phyloP scores from a whole-genome alignment of 257 asterid species.

The Buddleja alternifolia region DNA sequence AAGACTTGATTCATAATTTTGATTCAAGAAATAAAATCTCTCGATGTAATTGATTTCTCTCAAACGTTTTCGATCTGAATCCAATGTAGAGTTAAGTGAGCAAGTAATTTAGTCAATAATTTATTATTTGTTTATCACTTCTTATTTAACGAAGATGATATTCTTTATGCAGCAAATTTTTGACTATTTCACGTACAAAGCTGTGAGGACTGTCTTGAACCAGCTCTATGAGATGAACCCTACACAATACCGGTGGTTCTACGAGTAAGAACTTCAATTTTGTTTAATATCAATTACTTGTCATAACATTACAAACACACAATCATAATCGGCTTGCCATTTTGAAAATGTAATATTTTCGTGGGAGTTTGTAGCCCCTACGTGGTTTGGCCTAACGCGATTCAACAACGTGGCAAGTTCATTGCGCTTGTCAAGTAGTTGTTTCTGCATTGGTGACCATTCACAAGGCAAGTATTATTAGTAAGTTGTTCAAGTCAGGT shows the following conservation, averaged over 20 bases:
- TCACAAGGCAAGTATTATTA: too few relatives aligned
- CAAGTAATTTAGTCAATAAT: background rate
- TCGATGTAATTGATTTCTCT: background rate
- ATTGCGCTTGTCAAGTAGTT: too few relatives aligned
- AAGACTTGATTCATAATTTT: background rate
- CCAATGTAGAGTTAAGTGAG: background rate
- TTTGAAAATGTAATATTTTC: too few relatives aligned
- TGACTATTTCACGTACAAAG: constrained; percentile 89
- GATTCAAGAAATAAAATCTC: background rate
- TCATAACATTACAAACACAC: too few relatives aligned
- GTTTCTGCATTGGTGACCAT: too few relatives aligned
- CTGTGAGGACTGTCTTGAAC: constrained; percentile 86
- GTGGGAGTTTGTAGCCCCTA: too few relatives aligned
- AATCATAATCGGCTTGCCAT: too few relatives aligned
- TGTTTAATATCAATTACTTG: too few relatives aligned
- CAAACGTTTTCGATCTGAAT: background rate
- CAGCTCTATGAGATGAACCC: constrained; percentile 95
- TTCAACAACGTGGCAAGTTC: too few relatives aligned
- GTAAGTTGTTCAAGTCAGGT: too few relatives aligned
- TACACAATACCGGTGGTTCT: constrained; percentile 81
- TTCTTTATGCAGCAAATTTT: constrained; percentile 61
- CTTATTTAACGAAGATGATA: background rate
- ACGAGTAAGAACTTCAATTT: constrained; percentile 58
- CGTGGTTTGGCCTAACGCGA: too few relatives aligned
- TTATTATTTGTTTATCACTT: background rate